Conservation (phyloP, 75 land plant species). For the Cryptomeria japonica region DNA sequence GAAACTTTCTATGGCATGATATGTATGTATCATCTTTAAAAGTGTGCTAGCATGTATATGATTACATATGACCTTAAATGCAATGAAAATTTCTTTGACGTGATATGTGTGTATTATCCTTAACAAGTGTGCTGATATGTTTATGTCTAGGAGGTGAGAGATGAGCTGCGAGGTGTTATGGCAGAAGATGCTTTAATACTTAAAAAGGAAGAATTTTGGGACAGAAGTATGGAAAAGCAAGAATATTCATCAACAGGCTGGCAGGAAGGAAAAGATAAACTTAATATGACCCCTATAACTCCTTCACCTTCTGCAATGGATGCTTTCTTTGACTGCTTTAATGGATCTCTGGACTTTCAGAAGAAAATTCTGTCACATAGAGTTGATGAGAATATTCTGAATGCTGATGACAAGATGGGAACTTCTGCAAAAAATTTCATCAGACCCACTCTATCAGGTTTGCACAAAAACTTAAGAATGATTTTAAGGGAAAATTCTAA, state of each 20-base stretch:
- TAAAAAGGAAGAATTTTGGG: slow-evolving; percentile 40
- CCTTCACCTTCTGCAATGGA: background rate
- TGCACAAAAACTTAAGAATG: background rate
- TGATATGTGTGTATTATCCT: background rate
- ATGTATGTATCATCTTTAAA: background rate
- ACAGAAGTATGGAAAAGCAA: background rate
- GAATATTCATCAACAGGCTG: background rate
- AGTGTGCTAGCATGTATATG: background rate
- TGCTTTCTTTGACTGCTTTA: slow-evolving; percentile 13
- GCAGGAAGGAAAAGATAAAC: background rate
- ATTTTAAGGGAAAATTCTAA: background rate
- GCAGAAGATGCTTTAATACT: slow-evolving; percentile 65
- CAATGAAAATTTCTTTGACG: background rate
- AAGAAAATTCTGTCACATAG: slow-evolving; percentile 59
- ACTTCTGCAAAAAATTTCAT: background rate
- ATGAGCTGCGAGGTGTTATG: slow-evolving; percentile 68
- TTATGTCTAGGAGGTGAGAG: slow-evolving; percentile 68
- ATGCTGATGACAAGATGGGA: background rate
- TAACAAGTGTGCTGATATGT: background rate
- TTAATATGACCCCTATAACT: background rate
- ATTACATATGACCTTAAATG: background rate
- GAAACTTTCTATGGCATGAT: background rate
- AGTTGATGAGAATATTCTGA: slow-evolving; percentile 25
- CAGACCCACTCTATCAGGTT: slow-evolving; percentile 13
- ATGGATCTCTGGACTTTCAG: slow-evolving; percentile 58